A percentile compares a stretch with the other conserved stretches of the same genome.
phyloP scores from a whole-genome alignment of 331 rosid species.

The Acacia concinna region DNA sequence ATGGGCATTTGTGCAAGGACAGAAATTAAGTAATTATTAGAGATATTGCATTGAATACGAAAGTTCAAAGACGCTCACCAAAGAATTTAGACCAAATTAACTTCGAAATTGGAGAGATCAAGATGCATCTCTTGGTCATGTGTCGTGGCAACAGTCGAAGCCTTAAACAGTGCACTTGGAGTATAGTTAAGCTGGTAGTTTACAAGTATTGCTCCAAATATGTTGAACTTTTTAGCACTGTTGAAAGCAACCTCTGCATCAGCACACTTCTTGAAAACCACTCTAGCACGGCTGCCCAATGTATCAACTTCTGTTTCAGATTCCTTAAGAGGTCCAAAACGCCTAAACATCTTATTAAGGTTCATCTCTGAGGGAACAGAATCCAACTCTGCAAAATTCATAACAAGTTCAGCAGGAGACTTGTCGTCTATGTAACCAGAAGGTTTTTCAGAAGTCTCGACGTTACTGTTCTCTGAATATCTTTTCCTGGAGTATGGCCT shows the following conservation, averaged over 20 bases:
- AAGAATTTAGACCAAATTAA: slow-evolving; percentile 40
- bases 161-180: slow-evolving; percentile 68
- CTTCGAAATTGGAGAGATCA: slow-evolving; percentile 64
- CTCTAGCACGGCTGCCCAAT: slow-evolving; percentile 88
- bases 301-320: slow-evolving; percentile 92
- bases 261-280: slow-evolving; percentile 71
- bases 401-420: slow-evolving; percentile 83
- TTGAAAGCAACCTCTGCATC: slow-evolving; percentile 89
- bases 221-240: slow-evolving; percentile 88
- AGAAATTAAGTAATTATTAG: slow-evolving; percentile 9
- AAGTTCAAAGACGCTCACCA: slow-evolving; percentile 32
- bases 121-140: slow-evolving; percentile 87
- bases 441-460: slow-evolving; percentile 59
- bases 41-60: slow-evolving; percentile 1
- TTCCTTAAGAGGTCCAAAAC: slow-evolving; percentile 86
- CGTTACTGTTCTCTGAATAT: slow-evolving; percentile 41
- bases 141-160: slow-evolving; percentile 54
- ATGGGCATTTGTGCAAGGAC: background rate
- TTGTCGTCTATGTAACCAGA: slow-evolving; percentile 63
- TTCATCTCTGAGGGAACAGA: slow-evolving; percentile 77
- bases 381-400: slow-evolving; percentile 83
- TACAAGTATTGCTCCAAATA: slow-evolving; percentile 76
- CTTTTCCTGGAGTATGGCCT: slow-evolving; percentile 74
- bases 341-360: slow-evolving; percentile 83
- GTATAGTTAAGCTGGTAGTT: slow-evolving; percentile 84